Percentiles rank a stretch among this genome's conserved stretches.
These are phyloP conservation scores for Nakazawaea molendinolei DNA, from an alignment of 805 yeast genomes.

Conservation along the genomic window DNA sequence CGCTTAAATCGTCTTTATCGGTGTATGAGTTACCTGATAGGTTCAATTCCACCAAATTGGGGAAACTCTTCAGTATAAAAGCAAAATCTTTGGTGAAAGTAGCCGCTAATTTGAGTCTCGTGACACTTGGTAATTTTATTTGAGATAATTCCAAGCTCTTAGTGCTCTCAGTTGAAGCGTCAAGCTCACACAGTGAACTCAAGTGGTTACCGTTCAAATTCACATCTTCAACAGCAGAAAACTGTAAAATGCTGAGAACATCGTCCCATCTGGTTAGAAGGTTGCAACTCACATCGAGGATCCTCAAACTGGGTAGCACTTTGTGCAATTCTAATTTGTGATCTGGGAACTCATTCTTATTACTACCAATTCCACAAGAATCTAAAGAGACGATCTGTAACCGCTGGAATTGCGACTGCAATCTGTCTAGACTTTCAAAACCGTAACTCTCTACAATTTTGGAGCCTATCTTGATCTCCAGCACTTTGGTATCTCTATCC, in stretches of 20 bases:
- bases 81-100: conserved; percentile 14
- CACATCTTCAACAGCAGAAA: conserved; percentile 34
- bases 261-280: conserved; percentile 36
- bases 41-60: conserved; percentile 26
- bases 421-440: conserved; percentile 45
- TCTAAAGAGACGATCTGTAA: conserved; percentile 47
- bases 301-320: conserved; percentile 20
- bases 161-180: too few species aligned
- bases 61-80: conserved; percentile 25
- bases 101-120: conserved; percentile 17
- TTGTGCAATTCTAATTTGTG: not conserved
- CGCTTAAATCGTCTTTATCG: conserved; percentile 12
- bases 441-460: conserved; percentile 62
- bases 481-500: conserved; percentile 12
- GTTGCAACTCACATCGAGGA: conserved; percentile 57
- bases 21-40: conserved; percentile 29
- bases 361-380: conserved; percentile 27
- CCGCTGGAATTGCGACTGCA: conserved; percentile 38
- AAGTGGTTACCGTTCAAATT: conserved; percentile 52
- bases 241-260: conserved; percentile 30
- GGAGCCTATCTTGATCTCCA: conserved; percentile 40
- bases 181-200: too few species aligned
- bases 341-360: conserved; percentile 6
- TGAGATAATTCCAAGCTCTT: too few species aligned
- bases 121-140: conserved; percentile 8